phyloP scores from a whole-genome alignment of 176 grass and related monocot genomes.

The Lolium multiflorum region DNA sequence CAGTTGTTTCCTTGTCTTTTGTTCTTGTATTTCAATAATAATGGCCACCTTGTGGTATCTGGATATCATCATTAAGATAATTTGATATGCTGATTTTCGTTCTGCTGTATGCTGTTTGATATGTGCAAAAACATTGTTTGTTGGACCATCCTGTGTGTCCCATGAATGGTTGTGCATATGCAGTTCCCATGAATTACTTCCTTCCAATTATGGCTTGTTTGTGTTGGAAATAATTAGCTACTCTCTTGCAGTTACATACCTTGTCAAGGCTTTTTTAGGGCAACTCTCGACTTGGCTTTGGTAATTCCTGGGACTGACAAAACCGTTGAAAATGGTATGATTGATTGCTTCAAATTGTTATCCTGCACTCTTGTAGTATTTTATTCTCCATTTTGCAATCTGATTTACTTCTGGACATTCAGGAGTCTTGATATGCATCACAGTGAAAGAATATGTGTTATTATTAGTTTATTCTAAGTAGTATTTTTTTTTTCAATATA shows the following conservation, averaged over 20 bases:
- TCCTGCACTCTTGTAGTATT: background rate
- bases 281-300: conserved; percentile 5
- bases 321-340: conserved; percentile 56
- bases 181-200: background rate
- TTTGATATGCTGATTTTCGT: background rate
- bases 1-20: background rate
- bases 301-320: conserved; percentile 7
- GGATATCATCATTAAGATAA: conserved; percentile 3
- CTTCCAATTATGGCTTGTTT: conserved; percentile 15
- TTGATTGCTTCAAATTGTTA: conserved; percentile 8
- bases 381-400: conserved; percentile 24
- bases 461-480: conserved; percentile 16
- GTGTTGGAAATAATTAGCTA: conserved; percentile 34
- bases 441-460: background rate
- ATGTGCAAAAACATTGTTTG: conserved; percentile 15
- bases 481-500: background rate
- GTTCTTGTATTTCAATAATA: background rate
- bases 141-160: background rate
- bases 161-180: background rate
- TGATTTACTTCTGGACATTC: conserved; percentile 2
- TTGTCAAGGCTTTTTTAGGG: background rate
- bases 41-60: background rate
- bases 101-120: conserved; percentile 14
- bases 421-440: background rate
- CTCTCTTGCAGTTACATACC: conserved; percentile 31